Evolutionary conservation across 2,329 filamentous ascomycete genomes (phyloP), one percentile per base, ranked within the genome.

Genomic region (Hypoxylon sp.): DNA sequence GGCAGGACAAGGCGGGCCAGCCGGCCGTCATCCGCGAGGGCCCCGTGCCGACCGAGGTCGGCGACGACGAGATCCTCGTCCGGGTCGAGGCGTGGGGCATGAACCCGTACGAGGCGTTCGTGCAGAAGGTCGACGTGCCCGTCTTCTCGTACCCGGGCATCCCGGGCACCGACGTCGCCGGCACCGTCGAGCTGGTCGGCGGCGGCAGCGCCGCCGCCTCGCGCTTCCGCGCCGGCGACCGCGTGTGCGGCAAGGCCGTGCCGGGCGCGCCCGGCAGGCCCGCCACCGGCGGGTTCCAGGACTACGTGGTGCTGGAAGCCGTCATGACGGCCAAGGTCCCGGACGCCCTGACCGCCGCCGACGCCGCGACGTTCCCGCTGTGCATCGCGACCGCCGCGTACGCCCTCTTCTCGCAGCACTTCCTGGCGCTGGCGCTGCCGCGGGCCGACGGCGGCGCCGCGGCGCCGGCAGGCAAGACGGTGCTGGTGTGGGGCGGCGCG

Each of bases 341-440:
- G 2, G 50, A 51, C 18, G 11, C 41, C 0, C 7, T 61, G 41
- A 10, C 33, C 2, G 58, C 51, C 24, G 41, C 38, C 10, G 49
- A 58, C 24, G 58, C 54, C 2, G 29, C 37, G 10, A 54, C 58
- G 27, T 58, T 61, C 42, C 58, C 54, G 17, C 41, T 61, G n/a
- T 54, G 49, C 38, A 15, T 61, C 8, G 58, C 53, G 18, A 60
- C 58, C 1, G 58, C 54, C 6, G 54, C 18, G 2, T 35, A 54
- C 15, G 58, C 54, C 24, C 49, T 58, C 3, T 58, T 61, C 41
- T 17, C n/a, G 3, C n/a, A n/a, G 15, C 21, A 48, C 4, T 23
- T n/a, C 38, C 20, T 41, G 7, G 38, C 20, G 3, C 38, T 41
- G 18, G 20, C 38, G 38, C 24, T 5, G n/a, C 38, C 37, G 37